Evolutionary conservation across 345 rosid genomes (phyloP), one percentile per base, ranked within the genome.

Genomic region (Gossypium australe): DNA sequence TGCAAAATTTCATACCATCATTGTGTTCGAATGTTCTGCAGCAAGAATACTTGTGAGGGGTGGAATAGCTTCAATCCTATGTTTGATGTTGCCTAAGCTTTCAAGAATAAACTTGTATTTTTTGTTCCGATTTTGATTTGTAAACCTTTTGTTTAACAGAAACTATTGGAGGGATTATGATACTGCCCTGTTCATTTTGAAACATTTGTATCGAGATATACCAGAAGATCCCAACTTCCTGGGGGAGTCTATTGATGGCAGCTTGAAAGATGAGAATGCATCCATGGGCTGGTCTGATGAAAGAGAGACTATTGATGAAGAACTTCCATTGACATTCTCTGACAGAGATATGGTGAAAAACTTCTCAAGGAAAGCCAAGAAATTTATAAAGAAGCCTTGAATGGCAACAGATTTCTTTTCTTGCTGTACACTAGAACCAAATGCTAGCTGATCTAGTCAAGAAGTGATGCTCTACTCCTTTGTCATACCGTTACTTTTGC

Each of bases 161-260:
- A 95, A 95, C 85, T 93, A 95, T 75, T 93, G 98, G 98, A 92
- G 98, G 82, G 99, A 95, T 81, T 44, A 70, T 20, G 99, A 95
- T 75, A 91, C 99, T 20, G 98, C 98, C 34, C 92, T 95, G 25
- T 95, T 93, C 85, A 90, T 95, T 74, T 80, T 95, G 80, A 91
- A 88, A 77, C 96, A 95, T 86, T 77, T 95, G 75, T 90, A 91
- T 75, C 85, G 88, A 18, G 90, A 87, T 55, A 90, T 93, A 76
- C 90, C 88, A 27, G 93, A 93, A 64, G 91, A 86, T 52, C 83
- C 85, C 11, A 71, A 62, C 80, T 83, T 78, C 2, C 76, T 77
- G 17, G 57, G 24, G 43, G 87, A 82, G 67, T 78, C 82, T 47
- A 27, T 49, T 0, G 81, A 60, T 62, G 71, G 59, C 73, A 82